Evolutionary conservation across 1,139 yeast species (phyloP).

Genomic region (Geotrichum phurueaensis): DNA sequence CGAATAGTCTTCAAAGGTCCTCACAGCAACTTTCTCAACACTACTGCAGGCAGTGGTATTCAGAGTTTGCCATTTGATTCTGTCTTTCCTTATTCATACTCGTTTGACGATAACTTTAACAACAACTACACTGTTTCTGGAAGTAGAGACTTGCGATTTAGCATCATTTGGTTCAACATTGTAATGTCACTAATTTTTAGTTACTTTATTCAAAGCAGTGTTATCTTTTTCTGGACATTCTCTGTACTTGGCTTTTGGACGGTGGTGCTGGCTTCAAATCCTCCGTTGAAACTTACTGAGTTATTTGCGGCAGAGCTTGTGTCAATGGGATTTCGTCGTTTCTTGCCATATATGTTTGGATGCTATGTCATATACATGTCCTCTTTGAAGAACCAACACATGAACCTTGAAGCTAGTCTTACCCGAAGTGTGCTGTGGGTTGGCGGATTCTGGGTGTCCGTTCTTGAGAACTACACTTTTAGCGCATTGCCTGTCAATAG

Average conservation of each 20-base stretch:
- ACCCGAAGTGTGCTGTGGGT: conserved; percentile 64
- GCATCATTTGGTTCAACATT: conserved; percentile 53
- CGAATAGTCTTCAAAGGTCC: conserved; percentile 53
- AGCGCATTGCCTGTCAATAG: conserved; percentile 86
- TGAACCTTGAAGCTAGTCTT: conserved; percentile 35
- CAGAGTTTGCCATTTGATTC: conserved; percentile 60
- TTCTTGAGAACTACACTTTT: conserved; percentile 79
- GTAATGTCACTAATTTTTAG: conserved; percentile 49
- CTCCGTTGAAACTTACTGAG: conserved; percentile 46
- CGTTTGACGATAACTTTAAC: conserved; percentile 41
- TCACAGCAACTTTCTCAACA: conserved; percentile 44
- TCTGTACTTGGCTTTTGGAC: conserved; percentile 82
- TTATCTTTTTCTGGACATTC: conserved; percentile 56
- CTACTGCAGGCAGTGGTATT: conserved; percentile 39
- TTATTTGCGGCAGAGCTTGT: conserved; percentile 54
- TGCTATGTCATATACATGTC: conserved; percentile 66
- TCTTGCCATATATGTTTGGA: conserved; percentile 69
- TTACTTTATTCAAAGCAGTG: conserved; percentile 52
- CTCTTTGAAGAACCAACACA: conserved; percentile 39
- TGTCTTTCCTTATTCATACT: conserved; percentile 68
- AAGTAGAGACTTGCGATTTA: conserved; percentile 62
- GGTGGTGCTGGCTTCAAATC: conserved; percentile 71
- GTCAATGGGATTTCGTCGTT: conserved; percentile 65
- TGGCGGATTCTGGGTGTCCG: conserved; percentile 78
- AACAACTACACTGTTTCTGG: conserved; percentile 37